Evolutionary conservation across 441 rosid species (phyloP), one percentile per base, ranked within the genome.

Genomic region (Biscutella laevigata): DNA sequence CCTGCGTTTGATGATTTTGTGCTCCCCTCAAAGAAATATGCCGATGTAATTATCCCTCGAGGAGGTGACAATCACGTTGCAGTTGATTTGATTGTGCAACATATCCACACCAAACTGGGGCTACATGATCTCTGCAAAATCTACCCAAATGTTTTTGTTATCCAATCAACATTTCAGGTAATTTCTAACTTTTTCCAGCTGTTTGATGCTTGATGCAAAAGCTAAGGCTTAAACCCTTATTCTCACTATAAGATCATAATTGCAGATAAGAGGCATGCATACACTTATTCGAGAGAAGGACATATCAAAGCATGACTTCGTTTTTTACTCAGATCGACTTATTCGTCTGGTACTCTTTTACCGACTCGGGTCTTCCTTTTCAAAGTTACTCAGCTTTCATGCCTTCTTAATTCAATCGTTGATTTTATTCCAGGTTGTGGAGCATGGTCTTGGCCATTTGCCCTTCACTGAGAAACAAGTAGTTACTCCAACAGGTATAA

Each of bases 1-100:
- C 98, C 98, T 20, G 98, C 98, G 21, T 92, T 92, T 75, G 98
- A 92, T 74, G 96, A 92, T 67, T 92, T 92, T 74, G 80, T 92
- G 67, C 79, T 79, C 25, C 98, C 98, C 49, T 80, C 98, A 44
- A 92, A 92, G 80, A 92, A 92, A 68, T 88, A 77, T 75, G 97
- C 98, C 9, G 98, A 92, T 69, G 85, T 88, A 37, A 88, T 88
- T 67, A 88, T 92, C 42, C 98, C 98, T 3, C 75, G 97, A 38
- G 98, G 98, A 43, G 95, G 95, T 57, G 97, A 92, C 36, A 92
- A 92, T 76, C 97, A 92, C 66, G 95, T 92, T 63, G 98, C 98
- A 14, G 65, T 92, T 67, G 97, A 92, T 76, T 72, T 92, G 76
- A 92, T 92, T 59, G 95, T 86, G 69, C 97, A 92, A 77, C 98